phyloP scores from a whole-genome alignment of 2,329 filamentous ascomycete genomes.

The Sordariomycetes sp. region DNA sequence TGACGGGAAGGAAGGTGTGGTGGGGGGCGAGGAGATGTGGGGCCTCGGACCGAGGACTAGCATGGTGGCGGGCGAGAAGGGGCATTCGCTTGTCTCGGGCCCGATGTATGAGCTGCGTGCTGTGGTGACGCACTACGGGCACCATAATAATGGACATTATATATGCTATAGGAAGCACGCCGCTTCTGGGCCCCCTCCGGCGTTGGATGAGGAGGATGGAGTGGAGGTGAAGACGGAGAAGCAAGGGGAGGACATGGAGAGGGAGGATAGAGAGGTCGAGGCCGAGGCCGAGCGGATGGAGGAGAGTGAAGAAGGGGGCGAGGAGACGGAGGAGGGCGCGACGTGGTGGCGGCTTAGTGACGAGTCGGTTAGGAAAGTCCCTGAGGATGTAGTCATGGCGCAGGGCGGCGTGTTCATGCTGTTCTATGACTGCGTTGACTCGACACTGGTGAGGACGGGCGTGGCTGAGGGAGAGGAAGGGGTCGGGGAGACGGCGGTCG shows the following conservation, averaged over 20 bases:
- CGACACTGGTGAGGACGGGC: slow-evolving; percentile 28
- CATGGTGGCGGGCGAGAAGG: slow-evolving; percentile 51
- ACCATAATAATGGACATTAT: slow-evolving; percentile 93
- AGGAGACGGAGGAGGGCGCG: slow-evolving; percentile 16
- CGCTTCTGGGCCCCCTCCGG: slow-evolving; percentile 15
- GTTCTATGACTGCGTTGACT: slow-evolving; percentile 73
- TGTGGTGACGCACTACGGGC: slow-evolving; percentile 77
- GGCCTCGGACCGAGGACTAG: slow-evolving; percentile 52
- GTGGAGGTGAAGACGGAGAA: not conserved
- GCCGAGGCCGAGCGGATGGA: slow-evolving; percentile 2
- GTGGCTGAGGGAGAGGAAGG: not conserved
- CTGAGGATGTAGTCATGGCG: slow-evolving; percentile 57
- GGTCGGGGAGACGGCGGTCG: not conserved
- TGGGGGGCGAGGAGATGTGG: slow-evolving; percentile 48
- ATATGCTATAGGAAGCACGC: slow-evolving; percentile 70
- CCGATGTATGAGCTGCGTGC: slow-evolving; percentile 67
- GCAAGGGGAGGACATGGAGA: slow-evolving; percentile 3
- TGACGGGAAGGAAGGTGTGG: too few relatives aligned
- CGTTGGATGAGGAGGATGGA: not conserved
- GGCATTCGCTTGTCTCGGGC: slow-evolving; percentile 37
- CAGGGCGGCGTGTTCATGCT: slow-evolving; percentile 91
- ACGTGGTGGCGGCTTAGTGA: slow-evolving; percentile 91
- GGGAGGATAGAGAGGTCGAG: slow-evolving; percentile 23
- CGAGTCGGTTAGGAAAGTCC: slow-evolving; percentile 64
- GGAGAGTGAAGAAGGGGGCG: slow-evolving; percentile 9